Percentiles rank a stretch among this genome's conserved stretches.
phyloP scores from a whole-genome alignment of 106 monocot species.

The Xerophyta viscosa region DNA sequence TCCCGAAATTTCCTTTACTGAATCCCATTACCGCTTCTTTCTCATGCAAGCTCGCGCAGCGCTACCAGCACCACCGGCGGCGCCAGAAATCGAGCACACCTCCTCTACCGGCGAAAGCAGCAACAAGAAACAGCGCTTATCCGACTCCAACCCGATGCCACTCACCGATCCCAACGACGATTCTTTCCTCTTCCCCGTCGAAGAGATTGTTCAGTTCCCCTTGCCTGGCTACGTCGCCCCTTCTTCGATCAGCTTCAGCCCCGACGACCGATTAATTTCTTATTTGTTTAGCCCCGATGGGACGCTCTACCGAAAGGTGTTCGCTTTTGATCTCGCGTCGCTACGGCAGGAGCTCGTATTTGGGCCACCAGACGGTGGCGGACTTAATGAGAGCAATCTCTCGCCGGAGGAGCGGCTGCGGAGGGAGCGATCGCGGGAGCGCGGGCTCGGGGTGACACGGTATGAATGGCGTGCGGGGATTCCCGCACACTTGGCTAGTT shows the following conservation, averaged over 20 bases:
- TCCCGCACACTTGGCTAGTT: neutral
- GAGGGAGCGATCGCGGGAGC: constrained; percentile 80
- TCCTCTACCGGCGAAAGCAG: neutral
- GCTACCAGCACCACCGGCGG: neutral
- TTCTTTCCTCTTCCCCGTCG: constrained; percentile 31
- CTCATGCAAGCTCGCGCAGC: constrained; percentile 27
- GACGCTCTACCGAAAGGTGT: constrained; percentile 65
- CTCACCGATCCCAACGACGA: constrained; percentile 32
- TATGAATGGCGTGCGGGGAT: constrained; percentile 66
- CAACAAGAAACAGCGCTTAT: constrained; percentile 8
- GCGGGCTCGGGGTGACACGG: constrained; percentile 82
- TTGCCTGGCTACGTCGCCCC: constrained; percentile 77
- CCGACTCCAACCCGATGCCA: constrained; percentile 21
- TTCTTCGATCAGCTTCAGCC: constrained; percentile 76
- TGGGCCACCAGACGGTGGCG: constrained; percentile 72
- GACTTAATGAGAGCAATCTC: constrained; percentile 78
- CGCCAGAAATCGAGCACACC: neutral
- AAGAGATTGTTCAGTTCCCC: constrained; percentile 80
- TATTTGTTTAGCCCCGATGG: constrained; percentile 78
- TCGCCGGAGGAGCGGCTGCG: constrained; percentile 88
- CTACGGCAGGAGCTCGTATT: constrained; percentile 59
- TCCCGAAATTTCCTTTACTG: too few relatives aligned
- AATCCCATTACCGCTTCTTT: too few relatives aligned
- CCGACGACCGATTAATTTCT: constrained; percentile 64
- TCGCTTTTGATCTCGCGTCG: constrained; percentile 42